Conservation (phyloP, 495 filamentous ascomycete genomes). For the Hypoxylon cercidicola region DNA sequence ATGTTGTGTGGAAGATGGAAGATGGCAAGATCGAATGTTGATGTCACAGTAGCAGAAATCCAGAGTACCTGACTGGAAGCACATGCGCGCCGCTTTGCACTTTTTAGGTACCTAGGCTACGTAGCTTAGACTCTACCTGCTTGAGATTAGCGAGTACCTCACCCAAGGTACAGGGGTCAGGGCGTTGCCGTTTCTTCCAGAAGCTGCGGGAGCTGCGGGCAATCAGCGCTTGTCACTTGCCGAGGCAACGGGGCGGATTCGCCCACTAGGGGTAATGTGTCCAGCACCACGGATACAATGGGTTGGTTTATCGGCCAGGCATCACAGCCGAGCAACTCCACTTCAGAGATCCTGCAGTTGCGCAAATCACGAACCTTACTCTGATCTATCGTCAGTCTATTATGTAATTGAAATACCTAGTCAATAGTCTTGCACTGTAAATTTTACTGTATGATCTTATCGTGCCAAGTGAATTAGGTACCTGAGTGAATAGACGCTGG, state of each 20-base stretch:
- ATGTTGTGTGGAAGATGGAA: slow-evolving; percentile 11
- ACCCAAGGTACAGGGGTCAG: slow-evolving; percentile 14
- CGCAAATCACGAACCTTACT: slow-evolving; percentile 23
- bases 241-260: too few relatives aligned
- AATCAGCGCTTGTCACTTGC: too few relatives aligned
- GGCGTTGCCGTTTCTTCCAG: slow-evolving; percentile 33
- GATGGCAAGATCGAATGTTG: slow-evolving; percentile 17
- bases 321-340: slow-evolving; percentile 30
- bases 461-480: too few relatives aligned
- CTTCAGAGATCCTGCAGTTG: slow-evolving; percentile 26
- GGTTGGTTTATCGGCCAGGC: slow-evolving; percentile 5
- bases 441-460: neutral
- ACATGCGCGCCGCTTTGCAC: slow-evolving; percentile 8
- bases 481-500: too few relatives aligned
- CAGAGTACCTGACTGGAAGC: slow-evolving; percentile 1
- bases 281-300: slow-evolving; percentile 29
- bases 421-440: neutral
- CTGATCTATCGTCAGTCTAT: neutral
- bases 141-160: slow-evolving; percentile 18
- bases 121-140: neutral
- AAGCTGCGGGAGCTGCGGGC: slow-evolving; percentile 24
- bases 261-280: too few relatives aligned
- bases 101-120: too few relatives aligned
- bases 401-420: slow-evolving; percentile 4
- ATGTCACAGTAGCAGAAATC: slow-evolving; percentile 21